A percentile compares a stretch with the other conserved stretches of the same genome.
These are phyloP conservation scores for Euphrasia confusa DNA, from an alignment of 257 asterid species.

Conservation along the genomic window DNA sequence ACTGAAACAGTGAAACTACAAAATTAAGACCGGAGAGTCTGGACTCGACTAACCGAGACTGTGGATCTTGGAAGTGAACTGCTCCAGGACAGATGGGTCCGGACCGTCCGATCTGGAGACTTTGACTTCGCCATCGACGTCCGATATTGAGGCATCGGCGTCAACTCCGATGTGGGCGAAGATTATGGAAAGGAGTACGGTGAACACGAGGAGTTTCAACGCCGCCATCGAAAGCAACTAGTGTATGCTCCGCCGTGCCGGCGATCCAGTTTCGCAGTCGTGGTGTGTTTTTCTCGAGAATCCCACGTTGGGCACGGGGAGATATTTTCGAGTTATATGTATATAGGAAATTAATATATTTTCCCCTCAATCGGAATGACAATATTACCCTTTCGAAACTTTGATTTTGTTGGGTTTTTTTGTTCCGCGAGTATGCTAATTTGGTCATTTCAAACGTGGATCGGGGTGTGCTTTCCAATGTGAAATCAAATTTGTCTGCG, in stretches of 20 bases:
- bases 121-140: constrained; percentile 34
- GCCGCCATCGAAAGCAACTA: constrained; percentile 38
- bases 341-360: background rate
- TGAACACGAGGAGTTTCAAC: constrained; percentile 29
- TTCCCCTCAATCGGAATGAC: too few relatives aligned
- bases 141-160: constrained; percentile 35
- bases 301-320: constrained; percentile 3
- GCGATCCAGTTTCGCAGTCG: constrained; percentile 27
- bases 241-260: constrained; percentile 38
- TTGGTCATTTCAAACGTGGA: constrained; percentile 20
- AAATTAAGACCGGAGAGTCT: constrained; percentile 18
- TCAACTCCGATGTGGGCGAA: constrained; percentile 37
- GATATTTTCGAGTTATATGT: background rate
- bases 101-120: constrained; percentile 41
- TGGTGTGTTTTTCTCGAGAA: constrained; percentile 1
- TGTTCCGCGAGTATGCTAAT: constrained; percentile 2
- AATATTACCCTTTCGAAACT: too few relatives aligned
- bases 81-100: constrained; percentile 37
- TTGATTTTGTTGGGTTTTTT: too few relatives aligned
- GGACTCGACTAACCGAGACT: constrained; percentile 52
- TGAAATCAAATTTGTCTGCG: constrained; percentile 16
- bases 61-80: constrained; percentile 57
- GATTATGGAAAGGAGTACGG: constrained; percentile 29
- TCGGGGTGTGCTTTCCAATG: constrained; percentile 15
- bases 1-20: constrained; percentile 5